Evolutionary conservation across 2,329 filamentous ascomycete species (phyloP).

Genomic region (Colletotrichum scovillei): DNA sequence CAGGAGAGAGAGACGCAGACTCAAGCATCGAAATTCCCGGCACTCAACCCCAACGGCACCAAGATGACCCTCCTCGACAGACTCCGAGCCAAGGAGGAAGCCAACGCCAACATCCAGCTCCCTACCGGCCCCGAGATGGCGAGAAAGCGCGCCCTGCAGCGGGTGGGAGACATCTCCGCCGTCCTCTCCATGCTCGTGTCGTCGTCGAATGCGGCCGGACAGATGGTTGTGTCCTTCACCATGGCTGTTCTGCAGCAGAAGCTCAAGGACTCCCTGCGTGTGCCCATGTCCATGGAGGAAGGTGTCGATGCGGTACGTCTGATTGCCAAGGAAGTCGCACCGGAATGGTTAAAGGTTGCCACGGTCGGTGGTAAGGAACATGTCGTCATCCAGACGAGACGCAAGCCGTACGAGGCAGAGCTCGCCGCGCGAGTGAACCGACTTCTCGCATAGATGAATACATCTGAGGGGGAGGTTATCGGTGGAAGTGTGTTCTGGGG

Average conservation of each 20-base stretch:
- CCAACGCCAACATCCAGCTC: conserved; percentile 56
- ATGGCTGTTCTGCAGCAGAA: conserved; percentile 72
- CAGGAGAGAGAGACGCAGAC: conserved; percentile 55
- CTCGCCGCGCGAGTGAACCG: conserved; percentile 28
- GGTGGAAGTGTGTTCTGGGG: not conserved
- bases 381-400: conserved; percentile 63
- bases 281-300: conserved; percentile 65
- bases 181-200: conserved; percentile 73
- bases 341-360: conserved; percentile 66
- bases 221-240: conserved; percentile 72
- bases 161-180: conserved; percentile 74
- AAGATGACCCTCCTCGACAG: conserved; percentile 80
- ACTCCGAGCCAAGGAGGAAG: conserved; percentile 76
- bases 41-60: conserved; percentile 55
- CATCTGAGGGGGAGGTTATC: not conserved
- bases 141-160: conserved; percentile 73
- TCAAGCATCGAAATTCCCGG: conserved; percentile 42
- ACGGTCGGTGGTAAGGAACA: conserved; percentile 65
- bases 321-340: conserved; percentile 65
- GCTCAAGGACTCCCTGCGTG: conserved; percentile 74
- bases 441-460: conserved; percentile 16
- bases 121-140: conserved; percentile 64
- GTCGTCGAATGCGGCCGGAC: conserved; percentile 60
- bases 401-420: conserved; percentile 47
- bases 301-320: conserved; percentile 61